Evolutionary conservation across 768 basidiomycete genomes (phyloP).

Genomic region (Phaffia australis): DNA sequence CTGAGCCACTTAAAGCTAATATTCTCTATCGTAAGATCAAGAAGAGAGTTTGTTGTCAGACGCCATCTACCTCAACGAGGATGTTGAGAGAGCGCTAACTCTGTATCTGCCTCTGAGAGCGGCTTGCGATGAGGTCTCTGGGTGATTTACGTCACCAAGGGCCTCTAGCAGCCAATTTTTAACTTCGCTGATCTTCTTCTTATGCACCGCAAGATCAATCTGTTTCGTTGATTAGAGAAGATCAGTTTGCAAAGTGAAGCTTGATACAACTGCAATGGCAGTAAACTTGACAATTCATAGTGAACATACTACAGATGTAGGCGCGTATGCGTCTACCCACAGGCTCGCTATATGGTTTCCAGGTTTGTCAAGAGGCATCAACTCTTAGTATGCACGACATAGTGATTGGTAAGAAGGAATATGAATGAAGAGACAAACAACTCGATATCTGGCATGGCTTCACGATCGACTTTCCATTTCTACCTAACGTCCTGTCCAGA

Average conservation of each 20-base stretch:
- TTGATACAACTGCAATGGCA: background rate
- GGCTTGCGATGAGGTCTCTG: background rate
- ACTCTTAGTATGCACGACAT: background rate
- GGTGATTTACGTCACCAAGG: constrained; percentile 8
- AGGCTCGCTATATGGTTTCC: no score
- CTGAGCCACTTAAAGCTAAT: constrained; percentile 72
- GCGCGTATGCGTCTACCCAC: constrained; percentile 18
- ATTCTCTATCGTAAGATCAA: constrained; percentile 50
- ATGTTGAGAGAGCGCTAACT: constrained; percentile 51
- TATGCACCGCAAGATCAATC: constrained; percentile 31
- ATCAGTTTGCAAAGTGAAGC: background rate
- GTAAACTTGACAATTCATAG: no score
- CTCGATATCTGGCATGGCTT: constrained; percentile 17
- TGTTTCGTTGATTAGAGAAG: background rate
- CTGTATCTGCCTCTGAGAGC: constrained; percentile 50
- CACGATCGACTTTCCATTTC: background rate
- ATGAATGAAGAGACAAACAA: constrained; percentile 7
- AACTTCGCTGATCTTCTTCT: constrained; percentile 38
- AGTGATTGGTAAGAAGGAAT: background rate
- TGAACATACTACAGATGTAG: constrained; percentile 18
- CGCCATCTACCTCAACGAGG: background rate
- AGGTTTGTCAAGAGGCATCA: background rate
- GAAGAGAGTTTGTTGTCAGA: background rate
- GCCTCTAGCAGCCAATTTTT: constrained; percentile 32
- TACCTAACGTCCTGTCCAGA: background rate